Percentiles rank a stretch among this genome's conserved stretches.
These are phyloP conservation scores for Miscanthus lutarioriparius DNA, from an alignment of 176 grass and related monocot species.

Conservation along the genomic window DNA sequence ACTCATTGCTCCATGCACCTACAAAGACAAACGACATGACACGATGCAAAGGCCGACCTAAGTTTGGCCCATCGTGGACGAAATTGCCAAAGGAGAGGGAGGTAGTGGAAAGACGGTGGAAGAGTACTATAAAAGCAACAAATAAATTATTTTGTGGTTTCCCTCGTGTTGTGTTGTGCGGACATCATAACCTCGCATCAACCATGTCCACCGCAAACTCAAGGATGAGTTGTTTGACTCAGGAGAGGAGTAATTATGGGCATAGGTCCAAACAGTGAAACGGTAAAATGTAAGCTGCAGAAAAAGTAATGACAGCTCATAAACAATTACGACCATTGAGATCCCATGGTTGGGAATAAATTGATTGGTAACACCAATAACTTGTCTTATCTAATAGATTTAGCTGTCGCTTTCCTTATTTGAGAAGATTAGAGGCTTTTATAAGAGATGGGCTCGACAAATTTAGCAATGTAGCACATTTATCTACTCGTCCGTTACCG, in stretches of 20 bases:
- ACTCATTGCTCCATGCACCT: background rate
- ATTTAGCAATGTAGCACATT: background rate
- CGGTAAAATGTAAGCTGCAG: background rate
- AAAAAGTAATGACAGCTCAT: background rate
- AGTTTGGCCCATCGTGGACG: background rate
- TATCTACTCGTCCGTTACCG: background rate
- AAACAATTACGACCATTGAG: background rate
- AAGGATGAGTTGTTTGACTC: background rate
- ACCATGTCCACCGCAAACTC: background rate
- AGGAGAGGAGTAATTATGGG: background rate
- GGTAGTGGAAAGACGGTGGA: background rate
- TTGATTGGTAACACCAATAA: background rate
- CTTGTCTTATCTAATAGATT: background rate
- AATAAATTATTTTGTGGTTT: background rate
- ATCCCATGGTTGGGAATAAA: background rate
- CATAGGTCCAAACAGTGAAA: background rate
- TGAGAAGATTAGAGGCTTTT: constrained; percentile 4
- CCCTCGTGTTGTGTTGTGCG: background rate
- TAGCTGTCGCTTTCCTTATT: background rate
- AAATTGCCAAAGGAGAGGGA: background rate
- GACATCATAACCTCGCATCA: background rate
- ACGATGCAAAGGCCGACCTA: background rate
- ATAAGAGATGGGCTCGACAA: background rate
- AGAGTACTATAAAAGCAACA: background rate
- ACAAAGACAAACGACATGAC: background rate